Evolutionary conservation across 1,284 basidiomycete genomes (phyloP), one percentile per base, ranked within the genome.

Genomic region (Malassezia vespertilionis): DNA sequence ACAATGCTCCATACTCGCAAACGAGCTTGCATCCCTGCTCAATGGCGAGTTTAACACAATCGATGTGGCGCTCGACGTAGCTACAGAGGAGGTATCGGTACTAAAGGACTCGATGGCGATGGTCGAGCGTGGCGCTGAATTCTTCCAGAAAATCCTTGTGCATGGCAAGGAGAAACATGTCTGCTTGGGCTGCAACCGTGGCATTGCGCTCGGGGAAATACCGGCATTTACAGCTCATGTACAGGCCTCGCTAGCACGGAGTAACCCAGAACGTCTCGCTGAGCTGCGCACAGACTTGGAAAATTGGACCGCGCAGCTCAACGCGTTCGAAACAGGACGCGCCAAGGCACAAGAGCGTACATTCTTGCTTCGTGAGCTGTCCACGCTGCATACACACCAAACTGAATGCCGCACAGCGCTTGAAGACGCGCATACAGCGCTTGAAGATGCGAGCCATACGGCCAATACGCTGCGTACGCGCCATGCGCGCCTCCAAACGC

Each of bases 31-130:
- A n/a, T n/a, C n/a, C n/a, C 15, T 36, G 17, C 28, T 36, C 18
- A 8, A 28, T 28, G 33, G 42, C 32, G 42, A 36, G 2, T 44
- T 44, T 36, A 18, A 22, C 4, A 30, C 34, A 7, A n/a, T 34
- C 18, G 44, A 34, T 4, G 38, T 23, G 15, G 46, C 33, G 10
- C 34, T 49, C 34, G n/a, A 17, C 18, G 23, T 30, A 1, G 46
- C 39, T 17, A 20, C 36, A 10, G 46, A 49, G 17, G 46, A 49
- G 22, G 26, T 43, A 14, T 34, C 37, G n/a, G 28, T 43, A 2
- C 28, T 39, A 9, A 33, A 36, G 11, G 46, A 49, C 12, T 78
- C 78, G 12, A 72, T 81, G 39, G 77, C 79, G 15, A 33, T 58
- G n/a, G 12, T 40, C 22, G 47, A 44, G 18, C 37, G 42, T 17